Evolutionary conservation across 2,329 filamentous ascomycete genomes (phyloP).

Genomic region (Chaetomiaceae sp.): DNA sequence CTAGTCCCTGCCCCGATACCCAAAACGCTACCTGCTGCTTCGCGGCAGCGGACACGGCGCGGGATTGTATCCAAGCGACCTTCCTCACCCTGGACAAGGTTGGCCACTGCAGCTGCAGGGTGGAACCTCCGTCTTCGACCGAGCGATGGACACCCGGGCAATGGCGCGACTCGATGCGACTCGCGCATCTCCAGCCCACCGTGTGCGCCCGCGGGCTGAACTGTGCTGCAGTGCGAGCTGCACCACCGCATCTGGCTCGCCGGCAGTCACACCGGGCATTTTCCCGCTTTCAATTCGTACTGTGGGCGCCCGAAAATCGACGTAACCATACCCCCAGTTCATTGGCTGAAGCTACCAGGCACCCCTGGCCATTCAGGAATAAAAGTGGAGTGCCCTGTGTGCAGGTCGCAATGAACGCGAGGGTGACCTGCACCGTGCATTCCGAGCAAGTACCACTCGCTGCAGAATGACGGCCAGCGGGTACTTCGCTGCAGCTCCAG

Average conservation of each 20-base stretch:
- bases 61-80: constrained; percentile 18
- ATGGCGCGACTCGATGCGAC: constrained; percentile 7
- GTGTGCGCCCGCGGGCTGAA: constrained; percentile 4
- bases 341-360: constrained; percentile 12
- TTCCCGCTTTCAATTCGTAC: constrained; percentile 18
- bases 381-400: constrained; percentile 14
- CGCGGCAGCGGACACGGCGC: constrained; percentile 15
- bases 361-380: constrained; percentile 9
- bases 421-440: constrained; percentile 28
- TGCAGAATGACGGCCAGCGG: constrained; percentile 18
- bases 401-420: constrained; percentile 24
- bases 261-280: constrained; percentile 16
- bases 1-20: constrained; percentile 14
- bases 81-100: constrained; percentile 9
- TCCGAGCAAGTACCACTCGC: constrained; percentile 23
- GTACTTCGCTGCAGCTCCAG: constrained; percentile 26
- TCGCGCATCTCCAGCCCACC: constrained; percentile 13
- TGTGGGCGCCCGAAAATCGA: constrained; percentile 12
- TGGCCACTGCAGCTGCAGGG: constrained; percentile 7
- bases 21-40: constrained; percentile 12
- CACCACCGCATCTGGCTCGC: background rate
- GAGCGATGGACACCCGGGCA: constrained; percentile 5
- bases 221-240: background rate
- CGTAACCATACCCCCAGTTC: constrained; percentile 11
- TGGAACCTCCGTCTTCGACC: constrained; percentile 8